Evolutionary conservation across 2,329 filamentous ascomycete genomes (phyloP).

Genomic region (Emergomyces africanus): DNA sequence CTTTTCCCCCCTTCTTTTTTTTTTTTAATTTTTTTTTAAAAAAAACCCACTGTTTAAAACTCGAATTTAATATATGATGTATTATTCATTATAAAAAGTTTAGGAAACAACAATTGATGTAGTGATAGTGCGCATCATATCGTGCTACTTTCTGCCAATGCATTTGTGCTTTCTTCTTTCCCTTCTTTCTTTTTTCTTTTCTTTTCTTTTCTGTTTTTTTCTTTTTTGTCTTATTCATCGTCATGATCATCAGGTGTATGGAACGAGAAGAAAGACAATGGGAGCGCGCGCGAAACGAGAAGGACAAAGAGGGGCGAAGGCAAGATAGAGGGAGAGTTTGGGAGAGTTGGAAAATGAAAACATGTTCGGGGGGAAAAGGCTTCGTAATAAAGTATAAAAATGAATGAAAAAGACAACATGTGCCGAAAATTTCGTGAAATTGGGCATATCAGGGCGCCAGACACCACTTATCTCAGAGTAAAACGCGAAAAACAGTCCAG

Average conservation of each 20-base stretch:
- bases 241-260: neutral
- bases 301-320: neutral
- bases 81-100: neutral
- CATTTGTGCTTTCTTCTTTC: neutral
- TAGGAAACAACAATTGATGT: neutral
- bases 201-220: neutral
- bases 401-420: neutral
- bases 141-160: too few species aligned
- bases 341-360: too few species aligned
- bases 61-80: neutral
- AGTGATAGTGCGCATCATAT: too few species aligned
- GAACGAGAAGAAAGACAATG: neutral
- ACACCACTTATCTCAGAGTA: neutral
- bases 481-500: neutral
- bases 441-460: conserved; percentile 5
- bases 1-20: neutral
- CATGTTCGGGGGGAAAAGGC: too few species aligned
- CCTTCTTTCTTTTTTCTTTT: neutral
- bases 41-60: neutral
- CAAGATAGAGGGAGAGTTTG: too few species aligned
- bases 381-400: neutral
- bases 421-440: neutral
- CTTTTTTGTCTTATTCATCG: neutral
- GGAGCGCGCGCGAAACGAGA: neutral
- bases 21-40: neutral